Evolutionary conservation across 1,284 basidiomycete species (phyloP), one percentile per base, ranked within the genome.

Genomic region (Porogramme epimiltina): DNA sequence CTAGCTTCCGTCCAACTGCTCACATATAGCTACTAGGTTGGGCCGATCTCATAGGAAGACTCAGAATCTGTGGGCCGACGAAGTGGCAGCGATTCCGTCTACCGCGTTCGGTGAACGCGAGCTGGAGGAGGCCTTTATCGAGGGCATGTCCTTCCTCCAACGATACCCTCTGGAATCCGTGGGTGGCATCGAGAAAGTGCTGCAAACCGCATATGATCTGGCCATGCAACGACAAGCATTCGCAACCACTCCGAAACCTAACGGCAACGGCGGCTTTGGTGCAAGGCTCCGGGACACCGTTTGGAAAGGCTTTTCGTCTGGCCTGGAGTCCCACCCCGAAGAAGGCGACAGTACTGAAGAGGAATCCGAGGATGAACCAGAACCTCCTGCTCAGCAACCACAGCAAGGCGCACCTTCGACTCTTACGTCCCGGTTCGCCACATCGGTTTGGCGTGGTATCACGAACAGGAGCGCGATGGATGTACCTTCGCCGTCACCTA

Each of bases 391-490:
- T 2, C 3, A 26, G 13, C 60, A 58, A 31, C 38, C 52, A 1
- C 46, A 39, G 37, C 48, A 58, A 28, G 51, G 47, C 13, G 48
- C 54, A 23, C 26, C 56, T n/a, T 58, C 75, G 13, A 75, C 75
- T 9, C 58, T 87, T 42, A 77, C 80, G 11, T 78, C 80, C 31
- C 75, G 80, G 38, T 64, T 88, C 11, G 80, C 84, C 9, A 79
- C 70, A 47, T 80, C 79, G 13, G 78, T 89, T 16, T 89, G 86
- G 85, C 77, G 79, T 61, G 87, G 87, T 8, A 84, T 90, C 55
- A 89, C 85, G 2, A 90, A 89, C 61, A 83, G 86, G 65, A 80
- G 77, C 49, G 81, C 85, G 1, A 85, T 87, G 84, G 85, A 87
- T 18, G 72, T 75, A 2, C 80, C 83, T 13, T 74, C 80, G 19